A percentile compares a stretch with the other conserved stretches of the same genome.
These are phyloP conservation scores for Cenococcum geophilum DNA, from an alignment of 495 filamentous ascomycete genomes.

Conservation along the genomic window DNA sequence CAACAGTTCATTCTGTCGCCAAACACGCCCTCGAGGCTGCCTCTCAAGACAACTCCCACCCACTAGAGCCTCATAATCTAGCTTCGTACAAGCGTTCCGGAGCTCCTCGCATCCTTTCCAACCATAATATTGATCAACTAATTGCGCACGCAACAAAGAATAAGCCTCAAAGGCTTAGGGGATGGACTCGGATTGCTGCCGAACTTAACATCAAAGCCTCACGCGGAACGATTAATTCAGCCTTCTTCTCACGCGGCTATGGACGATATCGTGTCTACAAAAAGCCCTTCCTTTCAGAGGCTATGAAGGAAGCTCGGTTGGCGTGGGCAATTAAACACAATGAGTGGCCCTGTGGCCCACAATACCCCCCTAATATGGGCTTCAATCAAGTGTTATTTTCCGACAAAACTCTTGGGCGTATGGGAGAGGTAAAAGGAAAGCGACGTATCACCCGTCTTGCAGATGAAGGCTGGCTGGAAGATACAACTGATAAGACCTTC, in stretches of 20 bases:
- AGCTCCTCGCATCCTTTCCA: not conserved
- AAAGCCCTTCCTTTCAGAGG: not conserved
- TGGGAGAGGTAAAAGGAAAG: no score
- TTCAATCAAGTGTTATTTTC: no score
- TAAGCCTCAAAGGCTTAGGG: not conserved
- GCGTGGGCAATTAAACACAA: no score
- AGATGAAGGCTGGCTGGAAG: no score
- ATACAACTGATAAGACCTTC: no score
- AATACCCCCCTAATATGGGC: no score
- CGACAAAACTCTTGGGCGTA: no score
- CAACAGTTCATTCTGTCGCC: not conserved
- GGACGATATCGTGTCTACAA: not conserved
- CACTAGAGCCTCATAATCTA: not conserved
- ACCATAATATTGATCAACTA: not conserved
- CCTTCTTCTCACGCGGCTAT: not conserved
- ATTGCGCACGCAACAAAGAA: not conserved
- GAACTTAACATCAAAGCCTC: not conserved
- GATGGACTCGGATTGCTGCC: not conserved
- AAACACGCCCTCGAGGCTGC: not conserved
- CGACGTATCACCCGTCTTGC: no score
- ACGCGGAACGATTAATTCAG: not conserved
- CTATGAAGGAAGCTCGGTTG: no score
- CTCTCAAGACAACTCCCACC: not conserved
- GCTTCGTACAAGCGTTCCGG: not conserved
- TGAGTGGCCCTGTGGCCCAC: no score